Evolutionary conservation across 768 basidiomycete genomes (phyloP), one percentile per base, ranked within the genome.

Genomic region (Tulasnella sp.): DNA sequence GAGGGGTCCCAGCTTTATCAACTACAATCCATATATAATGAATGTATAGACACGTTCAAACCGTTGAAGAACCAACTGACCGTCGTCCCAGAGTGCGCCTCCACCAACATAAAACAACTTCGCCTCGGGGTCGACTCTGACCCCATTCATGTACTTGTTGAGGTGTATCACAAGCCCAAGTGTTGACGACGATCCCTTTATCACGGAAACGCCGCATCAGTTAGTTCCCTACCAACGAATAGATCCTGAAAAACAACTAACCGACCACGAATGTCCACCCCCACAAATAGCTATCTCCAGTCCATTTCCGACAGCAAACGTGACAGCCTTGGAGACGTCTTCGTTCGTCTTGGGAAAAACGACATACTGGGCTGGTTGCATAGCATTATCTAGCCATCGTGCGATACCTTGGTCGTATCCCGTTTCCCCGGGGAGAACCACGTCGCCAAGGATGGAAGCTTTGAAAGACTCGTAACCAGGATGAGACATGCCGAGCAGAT

Each of bases 251-350:
- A 4, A 75, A 77, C 1, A 74, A 75, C 5, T 73, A 67, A 9
- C 73, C 75, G 25, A 70, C 62, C 3, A 58, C 59, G 66, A 74
- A 59, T 78, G 77, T 0, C 76, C 37, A 3, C 50, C 50, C 35
- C 50, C 50, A 7, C 7, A 52, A 7, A 52, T 36, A 4, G 50
- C 50, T 8, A 52, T n/a, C 34, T 52, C 50, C n/a, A 37, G 32
- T n/a, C 23, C 27, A 17, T 36, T 15, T 4, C 19, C 50, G 17
- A n/a, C n/a, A 3, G 50, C 50, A 35, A 52, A 52, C 19, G n/a
- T n/a, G 23, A 57, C 21, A 2, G 55, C 55, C 29, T 31, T 6
- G 6, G 42, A 49, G 2, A 57, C 35, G 21, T 57, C 55, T 49
- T 45, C 43, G 12, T 43, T 45, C 4, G 6, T 45, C 17, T 34